Base-by-base conservation (phyloP, 768 basidiomycete species). In the Mycena belliarum region DNA sequence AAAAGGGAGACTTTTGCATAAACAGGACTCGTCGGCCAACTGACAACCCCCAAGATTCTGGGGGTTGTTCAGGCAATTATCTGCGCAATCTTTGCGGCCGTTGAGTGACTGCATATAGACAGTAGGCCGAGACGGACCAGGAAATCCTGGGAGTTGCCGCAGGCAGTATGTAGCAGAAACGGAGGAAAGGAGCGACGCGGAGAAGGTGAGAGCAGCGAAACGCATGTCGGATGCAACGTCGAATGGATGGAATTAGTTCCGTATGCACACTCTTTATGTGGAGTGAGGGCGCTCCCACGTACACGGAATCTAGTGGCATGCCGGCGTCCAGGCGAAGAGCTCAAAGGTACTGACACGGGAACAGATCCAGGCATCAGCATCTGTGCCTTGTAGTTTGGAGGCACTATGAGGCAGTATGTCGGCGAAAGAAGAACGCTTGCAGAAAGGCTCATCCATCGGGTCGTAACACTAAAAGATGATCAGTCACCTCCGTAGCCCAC, bases 111-210 rank as follows among this genome's bases (percentile, higher is more conserved):
- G 16, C 8, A n/a, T 23, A 5, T 29, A 52, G n/a, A 9, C 6
- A 6, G 6, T 11, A 21, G 2, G 21, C 10, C 18, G 55, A 18
- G 2, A 38, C 60, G 18, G 4, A 57, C 61, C 29, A 28, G 61
- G 61, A 20, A 54, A 55, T 24, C 61, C 61, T 23, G 55, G 57
- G 38, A 55, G 6, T 29, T 63, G 56, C 26, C 57, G 61, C 15
- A 23, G 52, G 40, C 41, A 6, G 32, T 53, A 16, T 20, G 37
- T n/a, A 12, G 49, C 61, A 47, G 45, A 44, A 9, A 44, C 51
- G 16, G 29, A 59, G 15, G 48, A 44, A 20, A 61, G 23, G 20
- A 57, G 50, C 16, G 49, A 53, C n/a, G 48, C 20, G 40, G 48
- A 15, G 25, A 41, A 28, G 20, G 49, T 23, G 38, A 47, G 20